A percentile compares a stretch with the other conserved stretches of the same genome.
Evolutionary conservation across 2,329 filamentous ascomycete genomes (phyloP).

Genomic region (Rhexocercosporidium sp.): DNA sequence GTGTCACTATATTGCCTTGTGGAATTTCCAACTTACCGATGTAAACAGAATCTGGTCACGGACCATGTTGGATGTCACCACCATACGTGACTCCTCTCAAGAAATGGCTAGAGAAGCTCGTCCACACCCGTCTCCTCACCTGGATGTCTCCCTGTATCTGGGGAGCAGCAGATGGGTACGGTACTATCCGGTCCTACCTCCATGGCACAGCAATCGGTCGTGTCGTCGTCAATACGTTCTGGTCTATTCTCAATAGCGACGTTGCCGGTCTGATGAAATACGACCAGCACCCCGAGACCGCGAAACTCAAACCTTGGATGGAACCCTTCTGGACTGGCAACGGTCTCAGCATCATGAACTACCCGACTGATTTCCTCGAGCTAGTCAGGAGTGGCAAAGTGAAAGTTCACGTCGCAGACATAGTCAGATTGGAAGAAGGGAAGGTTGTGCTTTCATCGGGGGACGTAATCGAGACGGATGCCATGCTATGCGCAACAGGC

Average conservation of each 20-base stretch:
- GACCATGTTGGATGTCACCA: conserved; percentile 24
- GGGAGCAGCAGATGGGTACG: conserved; percentile 66
- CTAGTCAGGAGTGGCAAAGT: conserved; percentile 56
- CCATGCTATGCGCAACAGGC: conserved; percentile 60
- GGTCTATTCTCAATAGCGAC: conserved; percentile 61
- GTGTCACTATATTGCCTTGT: conserved; percentile 29
- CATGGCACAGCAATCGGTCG: conserved; percentile 64
- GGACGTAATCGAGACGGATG: conserved; percentile 53
- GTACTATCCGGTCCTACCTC: conserved; percentile 57
- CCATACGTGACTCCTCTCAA: conserved; percentile 26
- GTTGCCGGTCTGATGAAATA: conserved; percentile 58
- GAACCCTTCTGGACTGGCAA: conserved; percentile 57
- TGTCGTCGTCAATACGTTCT: conserved; percentile 60
- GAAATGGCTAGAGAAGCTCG: conserved; percentile 52
- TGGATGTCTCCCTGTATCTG: conserved; percentile 82
- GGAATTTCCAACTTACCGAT: conserved; percentile 55
- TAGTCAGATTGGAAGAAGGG: conserved; percentile 50
- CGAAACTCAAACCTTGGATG: conserved; percentile 60
- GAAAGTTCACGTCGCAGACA: conserved; percentile 56
- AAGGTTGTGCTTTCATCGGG: conserved; percentile 57
- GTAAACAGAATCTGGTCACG: conserved; percentile 58
- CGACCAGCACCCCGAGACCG: conserved; percentile 56
- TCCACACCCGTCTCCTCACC: conserved; percentile 69
- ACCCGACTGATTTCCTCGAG: conserved; percentile 59
- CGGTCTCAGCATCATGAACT: conserved; percentile 64